A percentile compares a stretch with the other conserved stretches of the same genome.
Evolutionary conservation across 306 rosid genomes (phyloP).

Genomic region (Acacia confusa): DNA sequence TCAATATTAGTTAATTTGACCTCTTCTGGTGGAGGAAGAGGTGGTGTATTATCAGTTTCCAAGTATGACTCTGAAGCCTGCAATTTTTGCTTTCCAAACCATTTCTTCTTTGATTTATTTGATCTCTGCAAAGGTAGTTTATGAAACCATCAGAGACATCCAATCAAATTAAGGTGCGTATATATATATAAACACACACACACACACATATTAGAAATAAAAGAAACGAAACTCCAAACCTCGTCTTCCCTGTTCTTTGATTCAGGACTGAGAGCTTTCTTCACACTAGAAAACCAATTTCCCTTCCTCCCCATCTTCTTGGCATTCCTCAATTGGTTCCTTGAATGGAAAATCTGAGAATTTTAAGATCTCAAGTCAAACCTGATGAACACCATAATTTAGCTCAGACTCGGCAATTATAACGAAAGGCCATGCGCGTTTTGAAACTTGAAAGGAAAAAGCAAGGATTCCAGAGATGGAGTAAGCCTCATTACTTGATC

Average conservation of each 20-base stretch:
- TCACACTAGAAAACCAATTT: constrained; percentile 92
- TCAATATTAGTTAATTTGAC: constrained; percentile 47
- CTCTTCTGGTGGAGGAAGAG: constrained; percentile 69
- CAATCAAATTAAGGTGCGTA: background rate
- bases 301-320: constrained; percentile 94
- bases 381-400: constrained; percentile 27
- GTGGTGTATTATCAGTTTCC: constrained; percentile 52
- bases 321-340: constrained; percentile 63
- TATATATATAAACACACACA: background rate
- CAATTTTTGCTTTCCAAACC: constrained; percentile 89
- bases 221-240: constrained; percentile 40
- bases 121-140: constrained; percentile 51
- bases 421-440: background rate
- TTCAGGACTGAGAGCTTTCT: constrained; percentile 96
- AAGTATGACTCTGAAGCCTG: constrained; percentile 43
- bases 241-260: constrained; percentile 71
- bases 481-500: background rate
- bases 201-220: background rate
- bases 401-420: background rate
- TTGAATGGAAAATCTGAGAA: constrained; percentile 18
- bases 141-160: constrained; percentile 26
- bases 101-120: constrained; percentile 85
- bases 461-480: background rate
- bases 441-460: background rate
- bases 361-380: constrained; percentile 31